Base-by-base conservation (phyloP, 208 protist genomes). In the Trypanosoma brucei region DNA sequence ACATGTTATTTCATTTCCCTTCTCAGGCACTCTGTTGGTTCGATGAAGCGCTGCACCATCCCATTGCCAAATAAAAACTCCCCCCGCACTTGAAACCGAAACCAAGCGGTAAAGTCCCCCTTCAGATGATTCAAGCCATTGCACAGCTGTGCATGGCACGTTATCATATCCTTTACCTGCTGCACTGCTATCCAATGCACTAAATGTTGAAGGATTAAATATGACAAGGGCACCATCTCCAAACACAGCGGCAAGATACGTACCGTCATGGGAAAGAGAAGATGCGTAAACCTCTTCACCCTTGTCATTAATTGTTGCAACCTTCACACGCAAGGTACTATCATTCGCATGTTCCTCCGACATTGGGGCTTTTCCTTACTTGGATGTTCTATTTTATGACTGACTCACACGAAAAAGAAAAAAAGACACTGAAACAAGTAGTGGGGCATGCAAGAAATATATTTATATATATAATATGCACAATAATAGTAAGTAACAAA, bases 1-100 rank as follows among this genome's bases (percentile, higher is more conserved):
- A 3, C 72, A 68, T 37, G 71, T 76, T 2, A 84, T 79, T 55
- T 97, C 86, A 63, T 96, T 96, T 0, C 67, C 65, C 3, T 67
- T 37, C 52, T 97, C 88, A 30, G 48, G 45, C 5, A 77, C 63
- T 6, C 13, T 46, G 13, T 46, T 42, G 31, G 67, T 61, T 3
- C 75, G 66, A 3, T 83, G 56, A 11, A 77, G 14, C 11, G 56
- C 48, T 6, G 42, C 35, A 13, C 58, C 63, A 57, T 92, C 76
- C 65, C 70, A 88, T 3, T 55, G 31, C 86, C 86, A 96, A 48
- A 79, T 37, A 54, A 88, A 79, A 11, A 96, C 72, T 1, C 53
- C 75, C 2, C 91, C 91, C 1, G 55, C 69, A 55, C 68, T 73
- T 55, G 78, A 89, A 33, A 72, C 68, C 36, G 84, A 83, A n/a